Percentiles rank a stretch among this genome's conserved stretches.
phyloP scores from a whole-genome alignment of 495 filamentous ascomycete species.

The Aspergillus conjunctus region DNA sequence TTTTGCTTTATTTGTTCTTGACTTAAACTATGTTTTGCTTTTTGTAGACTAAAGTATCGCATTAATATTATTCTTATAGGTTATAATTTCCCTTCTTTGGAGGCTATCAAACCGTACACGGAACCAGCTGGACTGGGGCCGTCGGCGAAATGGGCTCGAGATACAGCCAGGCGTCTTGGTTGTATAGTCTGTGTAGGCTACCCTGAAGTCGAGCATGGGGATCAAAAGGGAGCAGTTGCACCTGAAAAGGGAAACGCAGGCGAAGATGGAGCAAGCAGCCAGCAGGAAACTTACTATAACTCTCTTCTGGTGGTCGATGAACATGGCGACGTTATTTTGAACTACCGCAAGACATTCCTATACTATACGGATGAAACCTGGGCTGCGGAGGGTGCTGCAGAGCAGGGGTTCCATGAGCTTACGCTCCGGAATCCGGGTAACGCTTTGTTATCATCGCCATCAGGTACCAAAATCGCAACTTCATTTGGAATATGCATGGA shows the following conservation, averaged over 20 bases:
- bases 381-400: constrained; percentile 73
- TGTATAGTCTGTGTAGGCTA: constrained; percentile 91
- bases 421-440: constrained; percentile 26
- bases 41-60: not conserved
- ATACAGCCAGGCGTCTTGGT: constrained; percentile 66
- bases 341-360: constrained; percentile 89
- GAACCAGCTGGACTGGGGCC: constrained; percentile 75
- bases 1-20: not conserved
- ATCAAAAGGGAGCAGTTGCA: not conserved
- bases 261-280: constrained; percentile 10
- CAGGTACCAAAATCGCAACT: constrained; percentile 45
- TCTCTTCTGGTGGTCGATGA: constrained; percentile 77
- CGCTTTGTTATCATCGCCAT: constrained; percentile 16
- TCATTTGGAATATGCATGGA: constrained; percentile 89
- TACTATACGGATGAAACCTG: constrained; percentile 93
- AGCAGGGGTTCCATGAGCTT: constrained; percentile 50
- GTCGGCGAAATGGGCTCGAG: constrained; percentile 77
- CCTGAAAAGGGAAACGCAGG: not conserved
- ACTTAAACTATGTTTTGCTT: constrained; percentile 8
- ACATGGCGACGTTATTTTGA: constrained; percentile 67
- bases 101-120: constrained; percentile 77
- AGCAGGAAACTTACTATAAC: constrained; percentile 67
- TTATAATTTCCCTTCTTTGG: constrained; percentile 84
- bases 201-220: constrained; percentile 61
- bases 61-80: constrained; percentile 49